Percentiles rank a stretch among this genome's conserved stretches.
phyloP scores from a whole-genome alignment of 2,329 filamentous ascomycete species.

The Colletotrichum musae region DNA sequence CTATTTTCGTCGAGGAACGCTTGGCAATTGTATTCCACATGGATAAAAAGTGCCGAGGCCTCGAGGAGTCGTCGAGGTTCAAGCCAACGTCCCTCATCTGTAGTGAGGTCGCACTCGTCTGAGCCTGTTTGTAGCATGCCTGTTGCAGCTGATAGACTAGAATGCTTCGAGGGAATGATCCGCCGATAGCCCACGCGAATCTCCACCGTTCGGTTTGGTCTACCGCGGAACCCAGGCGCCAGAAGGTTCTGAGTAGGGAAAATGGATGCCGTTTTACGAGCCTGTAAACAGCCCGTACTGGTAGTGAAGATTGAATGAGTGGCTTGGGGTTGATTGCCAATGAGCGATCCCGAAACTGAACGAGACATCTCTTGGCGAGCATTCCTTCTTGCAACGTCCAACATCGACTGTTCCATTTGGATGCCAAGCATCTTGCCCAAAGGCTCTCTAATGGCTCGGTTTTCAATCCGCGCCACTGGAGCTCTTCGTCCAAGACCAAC shows the following conservation, averaged over 20 bases:
- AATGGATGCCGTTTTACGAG: not conserved
- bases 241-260: not conserved
- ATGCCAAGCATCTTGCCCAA: not conserved
- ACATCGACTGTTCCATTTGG: slow-evolving; percentile 12
- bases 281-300: not conserved
- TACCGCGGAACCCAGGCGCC: not conserved
- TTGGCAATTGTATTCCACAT: not conserved
- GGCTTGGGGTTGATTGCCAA: not conserved
- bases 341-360: not conserved
- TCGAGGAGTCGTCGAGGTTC: fast-evolving
- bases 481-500: not conserved
- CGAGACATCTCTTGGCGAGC: not conserved
- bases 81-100: not conserved
- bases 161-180: not conserved
- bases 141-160: not conserved
- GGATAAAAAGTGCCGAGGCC: not conserved
- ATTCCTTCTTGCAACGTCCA: slow-evolving; percentile 11
- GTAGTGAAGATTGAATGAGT: too few relatives aligned
- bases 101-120: not conserved
- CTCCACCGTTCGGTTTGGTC: not conserved
- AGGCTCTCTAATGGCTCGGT: not conserved
- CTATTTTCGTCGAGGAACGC: not conserved
- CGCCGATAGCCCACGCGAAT: too few relatives aligned
- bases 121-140: not conserved
- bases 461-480: not conserved